Base-by-base conservation (phyloP, 805 yeast species). In the Ogataea methanolica region DNA sequence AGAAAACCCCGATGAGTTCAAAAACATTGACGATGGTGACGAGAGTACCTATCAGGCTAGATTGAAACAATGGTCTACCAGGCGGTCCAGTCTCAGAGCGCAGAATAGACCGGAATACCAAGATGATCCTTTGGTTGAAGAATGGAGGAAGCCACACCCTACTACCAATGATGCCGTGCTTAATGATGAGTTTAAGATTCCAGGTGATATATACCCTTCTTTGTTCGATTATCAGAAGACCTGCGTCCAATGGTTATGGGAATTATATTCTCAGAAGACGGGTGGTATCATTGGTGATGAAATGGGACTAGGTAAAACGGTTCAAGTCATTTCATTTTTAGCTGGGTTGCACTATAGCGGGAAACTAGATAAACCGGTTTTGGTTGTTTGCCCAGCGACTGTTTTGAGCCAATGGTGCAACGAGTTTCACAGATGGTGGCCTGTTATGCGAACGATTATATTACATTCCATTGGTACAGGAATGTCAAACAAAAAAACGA, bases 211-310 rank as follows among this genome's bases (percentile, higher is more conserved):
- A 0, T 89, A 85, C 65, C 83, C 94, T 0, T 76, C 89, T 5
- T 68, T 94, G 14, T 94, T 94, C 60, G 96, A 88, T 53, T 94
- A 94, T 63, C 99, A 94, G 59, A 88, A 88, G 58, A 94, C 98
- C 0, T 89, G 98, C 52, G 97, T 94, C 1, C 96, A 94, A 59
- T 92, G 99, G 99, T 76, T 94, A 2, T 91, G 95, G 84, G 99
- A 94, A 61, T 71, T 94, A n/a, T 84, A 87, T 58, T 75, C 81
- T 19, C 98, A 94, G 63, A 81, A 79, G 43, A 85, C 91, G 3
- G 99, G 99, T 2, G 99, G 99, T 0, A 94, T 94, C 21, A 76
- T 94, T 37, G 97, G 98, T 23, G 99, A 94, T 66, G 99, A 94
- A 65, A 94, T 94, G 99, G 99, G 99, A 0, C 68, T 94, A 16